Conservation (phyloP, 768 basidiomycete species). For the Psilocybe subaeruginosa region DNA sequence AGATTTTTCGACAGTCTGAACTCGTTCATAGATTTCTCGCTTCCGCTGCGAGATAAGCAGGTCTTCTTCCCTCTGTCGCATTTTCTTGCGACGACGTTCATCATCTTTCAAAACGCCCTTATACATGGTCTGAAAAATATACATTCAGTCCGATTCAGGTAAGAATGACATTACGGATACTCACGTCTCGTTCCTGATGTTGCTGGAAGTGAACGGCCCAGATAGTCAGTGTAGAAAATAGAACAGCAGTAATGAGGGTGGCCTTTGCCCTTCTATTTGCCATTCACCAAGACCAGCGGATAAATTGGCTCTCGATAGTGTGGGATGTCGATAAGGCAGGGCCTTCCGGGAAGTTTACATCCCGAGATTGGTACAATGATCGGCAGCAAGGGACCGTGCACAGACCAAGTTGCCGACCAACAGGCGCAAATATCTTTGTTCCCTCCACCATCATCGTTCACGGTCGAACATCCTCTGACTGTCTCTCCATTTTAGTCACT, state of each 20-base stretch:
- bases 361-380: not conserved
- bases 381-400: constrained; percentile 13
- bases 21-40: constrained; percentile 65
- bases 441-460: constrained; percentile 13
- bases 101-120: constrained; percentile 90
- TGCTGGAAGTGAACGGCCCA: constrained; percentile 93
- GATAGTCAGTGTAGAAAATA: constrained; percentile 69
- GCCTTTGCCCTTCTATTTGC: constrained; percentile 69
- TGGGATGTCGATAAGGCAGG: not conserved
- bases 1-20: constrained; percentile 29
- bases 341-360: not conserved
- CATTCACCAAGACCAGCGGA: constrained; percentile 36
- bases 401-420: constrained; percentile 30
- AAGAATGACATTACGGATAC: constrained; percentile 10
- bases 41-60: constrained; percentile 63
- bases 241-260: constrained; percentile 70
- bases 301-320: not conserved
- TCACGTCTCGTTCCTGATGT: constrained; percentile 78
- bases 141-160: constrained; percentile 10
- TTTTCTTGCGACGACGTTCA: constrained; percentile 74
- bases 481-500: not conserved
- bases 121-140: constrained; percentile 75
- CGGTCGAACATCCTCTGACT: not conserved
- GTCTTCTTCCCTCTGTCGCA: constrained; percentile 65
- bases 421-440: constrained; percentile 40